Evolutionary conservation across 805 yeast species (phyloP), one percentile per base, ranked within the genome.

Genomic region (Ogataea nakhonphanomensis): DNA sequence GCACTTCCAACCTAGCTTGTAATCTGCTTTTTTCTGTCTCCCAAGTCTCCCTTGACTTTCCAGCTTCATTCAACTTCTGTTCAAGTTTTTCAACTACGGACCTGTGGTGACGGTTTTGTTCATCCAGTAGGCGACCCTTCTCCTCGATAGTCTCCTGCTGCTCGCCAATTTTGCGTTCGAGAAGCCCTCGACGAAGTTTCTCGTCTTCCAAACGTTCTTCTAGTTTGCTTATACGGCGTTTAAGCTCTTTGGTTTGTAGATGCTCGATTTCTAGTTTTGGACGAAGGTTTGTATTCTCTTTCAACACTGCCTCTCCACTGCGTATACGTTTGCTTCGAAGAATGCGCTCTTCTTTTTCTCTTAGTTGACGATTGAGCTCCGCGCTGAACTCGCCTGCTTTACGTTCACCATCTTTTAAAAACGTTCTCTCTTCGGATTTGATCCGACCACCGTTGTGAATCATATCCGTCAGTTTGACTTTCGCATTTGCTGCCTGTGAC

Each of bases 331-430:
- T 39, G 15, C 29, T 38, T 12, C 37, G 39, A 24, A 43, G 25
- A 14, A 50, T 37, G 10, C 47, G 45, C 21, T 36, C 49, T 30
- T 48, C 51, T 25, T 50, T 50, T 40, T 47, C 51, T 25, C 43
- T 44, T 23, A 50, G 23, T 29, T 50, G 48, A 23, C 48, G 30
- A 34, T 50, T 47, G 17, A 50, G 37, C 37, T 45, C 49, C 15
- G 35, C 35, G 41, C 43, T 44, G 33, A 50, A 44, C 39, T 45
- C 41, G 14, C 43, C 45, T 8, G 45, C 46, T 24, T 42, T 39
- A 14, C 34, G 40, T 25, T 50, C 44, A 24, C 37, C 35, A 25
- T 45, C 46, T 25, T 45, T 39, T 3, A 33, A 30, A 13, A 27
- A 14, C 11, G 38, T 42, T 2, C 45, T 41, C 24, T 37, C 27